These are phyloP conservation scores for Lactarius akahatsu DNA, from an alignment of 768 basidiomycete genomes.

Conservation along the genomic window DNA sequence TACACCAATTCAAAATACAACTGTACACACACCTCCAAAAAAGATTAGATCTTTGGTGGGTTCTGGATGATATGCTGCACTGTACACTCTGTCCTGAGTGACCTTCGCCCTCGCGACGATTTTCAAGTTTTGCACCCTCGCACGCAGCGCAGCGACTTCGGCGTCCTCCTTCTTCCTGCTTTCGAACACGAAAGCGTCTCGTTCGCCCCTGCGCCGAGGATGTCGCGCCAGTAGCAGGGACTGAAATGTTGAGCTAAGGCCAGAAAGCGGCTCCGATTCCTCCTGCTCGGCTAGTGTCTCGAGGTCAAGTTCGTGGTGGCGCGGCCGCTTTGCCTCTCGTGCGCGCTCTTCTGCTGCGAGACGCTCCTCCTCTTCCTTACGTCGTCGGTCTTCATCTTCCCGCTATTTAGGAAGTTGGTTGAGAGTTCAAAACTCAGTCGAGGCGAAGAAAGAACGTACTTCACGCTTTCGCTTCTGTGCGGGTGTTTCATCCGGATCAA, in stretches of 20 bases:
- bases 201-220: slow-evolving; percentile 43
- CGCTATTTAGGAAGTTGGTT: slow-evolving; percentile 37
- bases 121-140: slow-evolving; percentile 54
- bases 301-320: slow-evolving; percentile 65
- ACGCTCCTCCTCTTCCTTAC: slow-evolving; percentile 60
- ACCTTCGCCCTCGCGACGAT: slow-evolving; percentile 81
- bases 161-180: slow-evolving; percentile 45
- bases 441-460: slow-evolving; percentile 38
- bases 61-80: slow-evolving; percentile 80
- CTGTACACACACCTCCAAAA: slow-evolving; percentile 60
- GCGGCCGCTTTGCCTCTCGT: slow-evolving; percentile 63
- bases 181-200: slow-evolving; percentile 54
- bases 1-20: slow-evolving; percentile 1
- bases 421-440: not conserved
- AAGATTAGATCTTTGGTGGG: slow-evolving; percentile 79
- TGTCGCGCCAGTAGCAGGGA: slow-evolving; percentile 39
- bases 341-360: slow-evolving; percentile 61
- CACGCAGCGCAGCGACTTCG: slow-evolving; percentile 53
- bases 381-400: slow-evolving; percentile 49
- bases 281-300: slow-evolving; percentile 46
- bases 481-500: slow-evolving; percentile 65
- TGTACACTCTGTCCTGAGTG: slow-evolving; percentile 70
- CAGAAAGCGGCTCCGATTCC: slow-evolving; percentile 43
- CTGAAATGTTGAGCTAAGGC: slow-evolving; percentile 48
- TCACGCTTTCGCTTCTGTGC: slow-evolving; percentile 65